Evolutionary conservation across 176 grass and related monocot genomes (phyloP).

Genomic region (Poa pratensis): DNA sequence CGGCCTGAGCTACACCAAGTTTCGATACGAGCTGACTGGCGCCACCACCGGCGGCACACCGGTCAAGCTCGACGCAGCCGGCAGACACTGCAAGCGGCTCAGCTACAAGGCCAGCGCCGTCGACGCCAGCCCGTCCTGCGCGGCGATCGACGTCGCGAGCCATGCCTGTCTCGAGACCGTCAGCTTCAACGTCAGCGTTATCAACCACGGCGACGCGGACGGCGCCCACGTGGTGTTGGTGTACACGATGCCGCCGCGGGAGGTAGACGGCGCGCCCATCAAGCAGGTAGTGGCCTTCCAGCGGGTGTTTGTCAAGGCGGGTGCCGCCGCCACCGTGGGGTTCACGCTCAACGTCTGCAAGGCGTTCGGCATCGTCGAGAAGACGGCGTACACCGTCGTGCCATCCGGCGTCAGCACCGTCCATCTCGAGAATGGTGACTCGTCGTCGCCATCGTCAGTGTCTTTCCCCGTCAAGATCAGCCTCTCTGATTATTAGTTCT

Average conservation of each 20-base stretch:
- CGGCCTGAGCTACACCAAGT: slow-evolving; percentile 46
- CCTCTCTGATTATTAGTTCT: background rate
- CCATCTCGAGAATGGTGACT: slow-evolving; percentile 35
- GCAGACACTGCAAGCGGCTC: slow-evolving; percentile 44
- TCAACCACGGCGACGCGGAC: slow-evolving; percentile 30
- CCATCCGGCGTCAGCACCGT: slow-evolving; percentile 47
- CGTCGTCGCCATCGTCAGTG: slow-evolving; percentile 27
- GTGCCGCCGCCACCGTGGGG: background rate
- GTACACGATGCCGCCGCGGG: slow-evolving; percentile 44
- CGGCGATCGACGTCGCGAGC: slow-evolving; percentile 13
- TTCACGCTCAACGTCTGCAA: slow-evolving; percentile 53
- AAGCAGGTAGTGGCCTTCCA: slow-evolving; percentile 58
- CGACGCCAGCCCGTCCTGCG: background rate
- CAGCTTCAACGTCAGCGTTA: slow-evolving; percentile 37
- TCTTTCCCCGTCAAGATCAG: slow-evolving; percentile 41
- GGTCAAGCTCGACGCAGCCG: background rate
- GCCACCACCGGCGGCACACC: slow-evolving; percentile 16
- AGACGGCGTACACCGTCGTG: slow-evolving; percentile 52
- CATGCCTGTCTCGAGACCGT: slow-evolving; percentile 27
- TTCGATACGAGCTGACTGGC: slow-evolving; percentile 20
- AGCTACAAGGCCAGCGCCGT: slow-evolving; percentile 26
- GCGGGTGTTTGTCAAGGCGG: slow-evolving; percentile 43
- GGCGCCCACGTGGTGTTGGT: slow-evolving; percentile 42
- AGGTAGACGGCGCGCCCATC: slow-evolving; percentile 43
- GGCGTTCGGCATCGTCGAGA: slow-evolving; percentile 51